A percentile compares a stretch with the other conserved stretches of the same genome.
These are phyloP conservation scores for Sinapis alba DNA, from an alignment of 441 rosid genomes.

Conservation along the genomic window DNA sequence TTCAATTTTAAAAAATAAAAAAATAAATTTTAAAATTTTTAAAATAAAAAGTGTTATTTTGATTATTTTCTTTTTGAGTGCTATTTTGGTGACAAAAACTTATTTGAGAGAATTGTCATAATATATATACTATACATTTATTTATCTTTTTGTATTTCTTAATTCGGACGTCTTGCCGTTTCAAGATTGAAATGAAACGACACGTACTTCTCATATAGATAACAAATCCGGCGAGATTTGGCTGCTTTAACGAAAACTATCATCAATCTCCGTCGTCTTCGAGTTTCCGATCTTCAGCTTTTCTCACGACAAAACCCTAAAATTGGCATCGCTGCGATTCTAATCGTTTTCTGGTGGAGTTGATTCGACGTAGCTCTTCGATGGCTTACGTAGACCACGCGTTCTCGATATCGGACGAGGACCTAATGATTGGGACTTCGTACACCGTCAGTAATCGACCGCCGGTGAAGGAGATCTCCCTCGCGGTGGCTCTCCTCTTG, in stretches of 20 bases:
- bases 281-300: conserved; percentile 22
- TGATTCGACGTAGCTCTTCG: background rate
- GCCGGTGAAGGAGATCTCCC: conserved; percentile 87
- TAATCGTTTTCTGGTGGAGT: background rate
- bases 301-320: background rate
- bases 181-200: background rate
- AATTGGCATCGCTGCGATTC: background rate
- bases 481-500: conserved; percentile 79
- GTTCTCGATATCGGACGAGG: conserved; percentile 88
- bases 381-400: conserved; percentile 97
- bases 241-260: conserved; percentile 6
- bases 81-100: no score
- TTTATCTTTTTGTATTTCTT: no score
- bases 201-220: background rate
- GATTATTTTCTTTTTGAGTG: no score
- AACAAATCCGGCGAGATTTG: conserved; percentile 8
- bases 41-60: no score
- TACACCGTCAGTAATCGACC: conserved; percentile 73
- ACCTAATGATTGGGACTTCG: conserved; percentile 71
- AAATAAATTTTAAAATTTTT: no score
- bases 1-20: no score
- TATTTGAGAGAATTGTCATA: no score
- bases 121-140: no score
- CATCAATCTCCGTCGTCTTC: conserved; percentile 11
- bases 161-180: conserved; percentile 20